Evolutionary conservation across 352 stramenopile species (phyloP), one percentile per base, ranked within the genome.

Genomic region (Phytopythium kandeliae): DNA sequence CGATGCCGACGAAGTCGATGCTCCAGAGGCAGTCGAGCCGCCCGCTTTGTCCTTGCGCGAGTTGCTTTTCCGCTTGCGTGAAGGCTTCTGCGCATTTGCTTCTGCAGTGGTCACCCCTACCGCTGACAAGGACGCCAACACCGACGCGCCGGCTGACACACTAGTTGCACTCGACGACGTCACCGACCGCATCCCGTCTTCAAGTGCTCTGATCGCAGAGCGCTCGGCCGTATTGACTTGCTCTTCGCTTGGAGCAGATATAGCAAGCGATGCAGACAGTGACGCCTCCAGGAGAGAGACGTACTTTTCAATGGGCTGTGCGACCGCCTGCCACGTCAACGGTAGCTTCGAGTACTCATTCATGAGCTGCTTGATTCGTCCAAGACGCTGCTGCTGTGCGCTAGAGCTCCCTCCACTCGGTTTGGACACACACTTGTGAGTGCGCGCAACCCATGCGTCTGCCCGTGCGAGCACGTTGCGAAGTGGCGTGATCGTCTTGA

Each of bases 321-420:
- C 62, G 2, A 62, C 60, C n/a, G 68, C 51, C 11, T 53, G 47
- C 44, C 67, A 92, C 13, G 85, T 92, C 21, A 95, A 53, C 16
- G 85, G 85, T 15, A 95, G 71, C 60, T 95, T 95, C 28, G 82
- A 87, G 63, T 95, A 95, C 51, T 95, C 85, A 55, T 94, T 95
- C 62, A 94, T 62, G 15, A 94, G 58, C 25, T 71, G 49, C 46
- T 92, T 90, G 40, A 93, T 53, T 3, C 78, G 69, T 3, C 74
- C 57, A 19, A 84, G 35, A 12, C 79, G 80, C 40, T 92, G 83
- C 22, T 49, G 44, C 13, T 35, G 26, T 24, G 46, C 31, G 17
- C 72, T 55, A 50, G 78, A 81, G 47, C 51, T 28, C 17, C 22
- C 22, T 1, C 13, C 86, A 6, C 63, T 50, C 35, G 69, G 55